Evolutionary conservation across 306 rosid species (phyloP).

Genomic region (Rosa rugosa): DNA sequence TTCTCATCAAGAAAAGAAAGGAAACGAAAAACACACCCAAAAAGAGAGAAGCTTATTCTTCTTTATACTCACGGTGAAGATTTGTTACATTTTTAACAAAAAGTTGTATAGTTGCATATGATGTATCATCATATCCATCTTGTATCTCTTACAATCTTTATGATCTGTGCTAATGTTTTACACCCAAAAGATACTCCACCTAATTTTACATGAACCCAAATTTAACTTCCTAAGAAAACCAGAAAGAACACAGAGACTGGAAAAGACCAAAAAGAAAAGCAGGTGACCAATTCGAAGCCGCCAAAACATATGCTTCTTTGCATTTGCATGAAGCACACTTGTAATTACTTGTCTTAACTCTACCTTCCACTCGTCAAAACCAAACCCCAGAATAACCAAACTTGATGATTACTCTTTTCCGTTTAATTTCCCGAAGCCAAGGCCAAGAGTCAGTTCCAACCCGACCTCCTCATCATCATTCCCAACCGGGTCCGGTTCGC

Average conservation of each 20-base stretch:
- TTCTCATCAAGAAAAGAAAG: neutral
- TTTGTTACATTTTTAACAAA: neutral
- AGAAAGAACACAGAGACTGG: neutral
- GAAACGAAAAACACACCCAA: neutral
- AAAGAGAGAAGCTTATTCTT: neutral
- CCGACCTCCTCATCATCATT: slow-evolving; percentile 15
- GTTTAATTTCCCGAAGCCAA: slow-evolving; percentile 18
- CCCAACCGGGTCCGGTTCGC: neutral
- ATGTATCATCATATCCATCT: neutral
- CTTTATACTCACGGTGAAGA: neutral
- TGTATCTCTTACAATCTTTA: neutral
- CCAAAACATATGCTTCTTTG: neutral
- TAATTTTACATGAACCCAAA: neutral
- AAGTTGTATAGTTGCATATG: neutral
- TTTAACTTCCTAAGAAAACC: neutral
- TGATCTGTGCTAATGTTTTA: neutral
- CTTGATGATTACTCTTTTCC: neutral
- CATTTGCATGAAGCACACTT: slow-evolving; percentile 19
- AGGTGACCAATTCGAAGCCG: slow-evolving; percentile 9
- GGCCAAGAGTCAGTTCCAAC: slow-evolving; percentile 45
- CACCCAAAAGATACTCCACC: slow-evolving; percentile 10
- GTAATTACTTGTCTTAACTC: neutral
- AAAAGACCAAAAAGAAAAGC: slow-evolving; percentile 5
- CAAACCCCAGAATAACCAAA: neutral
- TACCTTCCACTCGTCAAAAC: slow-evolving; percentile 13